phyloP scores from a whole-genome alignment of 495 filamentous ascomycete genomes.

The Daldinia vernicosa region DNA sequence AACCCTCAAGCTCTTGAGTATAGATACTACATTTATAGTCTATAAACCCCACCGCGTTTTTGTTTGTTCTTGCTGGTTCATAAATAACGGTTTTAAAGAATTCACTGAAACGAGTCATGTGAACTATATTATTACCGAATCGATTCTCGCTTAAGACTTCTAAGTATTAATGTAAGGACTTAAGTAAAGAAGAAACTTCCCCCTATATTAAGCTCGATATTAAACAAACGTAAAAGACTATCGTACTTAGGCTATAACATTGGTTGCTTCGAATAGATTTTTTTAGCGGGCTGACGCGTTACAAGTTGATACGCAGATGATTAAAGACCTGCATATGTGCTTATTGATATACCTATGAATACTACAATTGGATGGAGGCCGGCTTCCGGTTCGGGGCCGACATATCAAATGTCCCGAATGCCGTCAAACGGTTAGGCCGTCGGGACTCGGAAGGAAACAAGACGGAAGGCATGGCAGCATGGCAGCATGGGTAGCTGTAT shows the following conservation, averaged over 20 bases:
- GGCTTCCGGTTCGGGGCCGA: slow-evolving; percentile 4
- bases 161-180: too few relatives aligned
- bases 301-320: too few relatives aligned
- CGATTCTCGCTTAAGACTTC: too few relatives aligned
- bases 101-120: too few relatives aligned
- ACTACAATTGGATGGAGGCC: slow-evolving; percentile 22
- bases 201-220: too few relatives aligned
- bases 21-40: neutral
- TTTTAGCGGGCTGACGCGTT: neutral
- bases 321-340: too few relatives aligned
- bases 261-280: neutral
- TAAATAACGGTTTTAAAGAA: too few relatives aligned
- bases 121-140: too few relatives aligned
- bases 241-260: neutral
- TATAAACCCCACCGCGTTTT: too few relatives aligned
- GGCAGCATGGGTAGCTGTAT: neutral
- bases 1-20: neutral
- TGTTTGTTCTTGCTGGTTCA: too few relatives aligned
- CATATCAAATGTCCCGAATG: slow-evolving; percentile 10
- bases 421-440: slow-evolving; percentile 17
- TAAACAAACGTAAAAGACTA: too few relatives aligned
- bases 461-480: neutral
- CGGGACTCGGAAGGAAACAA: slow-evolving; percentile 27
- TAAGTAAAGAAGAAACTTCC: neutral
- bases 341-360: neutral